phyloP scores from a whole-genome alignment of 2,329 filamentous ascomycete genomes.

The Stemphylium lycopersici region DNA sequence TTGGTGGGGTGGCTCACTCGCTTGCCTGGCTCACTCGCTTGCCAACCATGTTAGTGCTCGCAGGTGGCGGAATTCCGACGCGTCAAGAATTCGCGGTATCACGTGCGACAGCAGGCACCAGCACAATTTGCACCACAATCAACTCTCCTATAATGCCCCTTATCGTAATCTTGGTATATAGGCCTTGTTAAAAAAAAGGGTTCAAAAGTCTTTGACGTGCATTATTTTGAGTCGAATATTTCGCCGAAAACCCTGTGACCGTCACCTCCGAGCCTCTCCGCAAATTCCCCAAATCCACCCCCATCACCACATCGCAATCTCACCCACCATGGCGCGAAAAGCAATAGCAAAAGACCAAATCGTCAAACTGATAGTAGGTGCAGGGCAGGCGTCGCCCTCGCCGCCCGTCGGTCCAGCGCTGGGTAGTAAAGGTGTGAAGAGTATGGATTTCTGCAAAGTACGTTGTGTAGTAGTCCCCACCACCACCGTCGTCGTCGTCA shows the following conservation, averaged over 20 bases:
- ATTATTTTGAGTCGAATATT: background rate
- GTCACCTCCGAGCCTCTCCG: slow-evolving; percentile 29
- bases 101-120: slow-evolving; percentile 13
- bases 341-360: slow-evolving; percentile 57
- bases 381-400: slow-evolving; percentile 91
- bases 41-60: too few species aligned
- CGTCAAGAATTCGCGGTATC: slow-evolving; percentile 22
- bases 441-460: slow-evolving; percentile 92
- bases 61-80: slow-evolving; percentile 11
- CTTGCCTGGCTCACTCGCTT: too few species aligned
- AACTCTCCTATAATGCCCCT: background rate
- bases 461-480: background rate
- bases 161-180: background rate
- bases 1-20: too few species aligned
- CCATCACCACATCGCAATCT: slow-evolving; percentile 3
- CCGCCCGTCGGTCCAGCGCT: slow-evolving; percentile 95
- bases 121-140: background rate
- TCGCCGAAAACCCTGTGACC: slow-evolving; percentile 21
- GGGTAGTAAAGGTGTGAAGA: slow-evolving; percentile 97
- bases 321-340: slow-evolving; percentile 44
- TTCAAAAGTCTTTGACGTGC: background rate
- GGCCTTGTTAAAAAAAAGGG: too few species aligned
- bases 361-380: slow-evolving; percentile 97
- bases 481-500: background rate
- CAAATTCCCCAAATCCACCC: slow-evolving; percentile 21